These are phyloP conservation scores for Candolleomyces aberdarensis DNA, from an alignment of 768 basidiomycete species.

Conservation along the genomic window DNA sequence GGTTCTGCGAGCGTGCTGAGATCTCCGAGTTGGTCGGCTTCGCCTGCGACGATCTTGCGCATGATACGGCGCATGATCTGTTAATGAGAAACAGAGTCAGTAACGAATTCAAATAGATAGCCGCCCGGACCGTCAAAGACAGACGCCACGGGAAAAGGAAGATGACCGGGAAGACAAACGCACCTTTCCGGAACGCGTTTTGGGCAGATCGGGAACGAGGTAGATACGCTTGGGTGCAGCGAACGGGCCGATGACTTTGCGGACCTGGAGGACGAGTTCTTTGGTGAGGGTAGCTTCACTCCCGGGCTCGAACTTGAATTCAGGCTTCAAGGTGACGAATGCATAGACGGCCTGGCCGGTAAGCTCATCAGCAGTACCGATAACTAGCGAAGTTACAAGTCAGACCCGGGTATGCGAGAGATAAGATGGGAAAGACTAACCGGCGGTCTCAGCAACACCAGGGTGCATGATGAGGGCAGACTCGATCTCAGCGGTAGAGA, in stretches of 20 bases:
- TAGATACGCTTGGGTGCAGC: slow-evolving; percentile 93
- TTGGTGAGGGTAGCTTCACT: slow-evolving; percentile 74
- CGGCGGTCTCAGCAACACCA: slow-evolving; percentile 94
- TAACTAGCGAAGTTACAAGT: slow-evolving; percentile 39
- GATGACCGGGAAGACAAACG: slow-evolving; percentile 12
- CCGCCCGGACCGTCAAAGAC: background rate
- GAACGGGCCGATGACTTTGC: slow-evolving; percentile 97
- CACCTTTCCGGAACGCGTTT: slow-evolving; percentile 94
- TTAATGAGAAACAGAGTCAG: background rate
- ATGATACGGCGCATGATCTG: slow-evolving; percentile 92
- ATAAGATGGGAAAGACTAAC: slow-evolving; percentile 22
- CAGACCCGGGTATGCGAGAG: background rate
- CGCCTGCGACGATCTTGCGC: slow-evolving; percentile 93
- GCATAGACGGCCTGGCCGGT: slow-evolving; percentile 94
- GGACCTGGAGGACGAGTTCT: slow-evolving; percentile 91
- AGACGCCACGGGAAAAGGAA: background rate
- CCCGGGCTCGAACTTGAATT: slow-evolving; percentile 72
- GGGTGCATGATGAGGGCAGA: slow-evolving; percentile 92
- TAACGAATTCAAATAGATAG: background rate
- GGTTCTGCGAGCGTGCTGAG: slow-evolving; percentile 93
- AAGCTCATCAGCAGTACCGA: slow-evolving; percentile 82
- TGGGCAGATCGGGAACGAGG: slow-evolving; percentile 82
- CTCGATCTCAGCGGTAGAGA: slow-evolving; percentile 98
- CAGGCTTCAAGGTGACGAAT: slow-evolving; percentile 93
- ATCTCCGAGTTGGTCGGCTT: slow-evolving; percentile 95